Percentiles rank a stretch among this genome's conserved stretches.
phyloP scores from a whole-genome alignment of 2,329 filamentous ascomycete species.

The Mycosphaerelloides madeirae region DNA sequence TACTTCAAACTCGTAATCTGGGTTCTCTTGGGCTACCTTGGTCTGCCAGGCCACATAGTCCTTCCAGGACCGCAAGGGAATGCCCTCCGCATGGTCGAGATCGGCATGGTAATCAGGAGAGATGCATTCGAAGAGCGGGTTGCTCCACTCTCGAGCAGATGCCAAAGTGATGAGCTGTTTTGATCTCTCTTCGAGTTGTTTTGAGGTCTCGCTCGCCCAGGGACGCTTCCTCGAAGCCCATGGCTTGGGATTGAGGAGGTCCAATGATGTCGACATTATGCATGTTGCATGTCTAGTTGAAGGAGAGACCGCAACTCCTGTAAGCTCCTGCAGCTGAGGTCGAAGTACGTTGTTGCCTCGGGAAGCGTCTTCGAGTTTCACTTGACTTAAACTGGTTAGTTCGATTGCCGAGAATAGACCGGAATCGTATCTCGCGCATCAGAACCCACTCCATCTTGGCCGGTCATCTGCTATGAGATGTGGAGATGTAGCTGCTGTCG shows the following conservation, averaged over 20 bases:
- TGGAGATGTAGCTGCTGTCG: too few species aligned
- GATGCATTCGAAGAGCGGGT: slow-evolving; percentile 6
- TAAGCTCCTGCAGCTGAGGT: too few species aligned
- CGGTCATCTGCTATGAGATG: too few species aligned
- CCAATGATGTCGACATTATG: slow-evolving; percentile 9
- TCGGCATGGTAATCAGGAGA: slow-evolving; percentile 7
- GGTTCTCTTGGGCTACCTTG: slow-evolving; percentile 5
- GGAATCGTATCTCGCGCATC: too few species aligned
- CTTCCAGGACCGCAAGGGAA: slow-evolving; percentile 9
- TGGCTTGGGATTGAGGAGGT: slow-evolving; percentile 11
- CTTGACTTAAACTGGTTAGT: too few species aligned
- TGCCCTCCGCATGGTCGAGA: slow-evolving; percentile 10
- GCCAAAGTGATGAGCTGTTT: slow-evolving; percentile 6
- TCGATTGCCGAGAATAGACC: too few species aligned
- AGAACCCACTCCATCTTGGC: too few species aligned
- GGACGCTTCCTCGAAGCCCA: slow-evolving; percentile 11
- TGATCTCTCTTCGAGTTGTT: slow-evolving; percentile 4
- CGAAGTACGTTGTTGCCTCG: too few species aligned
- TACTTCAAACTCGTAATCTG: slow-evolving; percentile 11
- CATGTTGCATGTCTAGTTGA: not conserved
- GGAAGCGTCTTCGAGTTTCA: too few species aligned
- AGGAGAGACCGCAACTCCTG: too few species aligned
- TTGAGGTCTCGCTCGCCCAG: slow-evolving; percentile 7
- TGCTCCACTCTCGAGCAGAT: slow-evolving; percentile 8
- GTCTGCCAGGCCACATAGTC: slow-evolving; percentile 9